Conservation (phyloP, 2,329 filamentous ascomycete genomes). For the Camillea tinctor region DNA sequence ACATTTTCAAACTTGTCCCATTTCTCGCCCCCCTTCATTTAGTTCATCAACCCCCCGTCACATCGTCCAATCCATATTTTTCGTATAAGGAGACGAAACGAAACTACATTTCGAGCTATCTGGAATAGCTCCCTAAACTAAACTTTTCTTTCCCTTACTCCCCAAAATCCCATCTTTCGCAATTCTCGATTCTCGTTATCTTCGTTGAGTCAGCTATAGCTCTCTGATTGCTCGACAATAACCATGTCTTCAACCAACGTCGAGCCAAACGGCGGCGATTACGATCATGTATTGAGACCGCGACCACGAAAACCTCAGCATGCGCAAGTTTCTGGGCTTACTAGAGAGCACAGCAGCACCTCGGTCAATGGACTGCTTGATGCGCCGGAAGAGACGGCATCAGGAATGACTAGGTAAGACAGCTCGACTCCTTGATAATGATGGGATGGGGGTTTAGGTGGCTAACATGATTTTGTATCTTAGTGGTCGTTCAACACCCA, state of each 20-base stretch:
- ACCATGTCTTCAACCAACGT: constrained; percentile 29
- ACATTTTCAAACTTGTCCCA: neutral
- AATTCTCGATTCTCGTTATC: no score
- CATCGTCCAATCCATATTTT: neutral
- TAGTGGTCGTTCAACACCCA: constrained; percentile 79
- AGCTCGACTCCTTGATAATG: neutral
- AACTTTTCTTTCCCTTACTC: no score
- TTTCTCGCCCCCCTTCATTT: neutral
- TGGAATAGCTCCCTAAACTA: neutral
- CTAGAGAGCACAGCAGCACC: constrained; percentile 41
- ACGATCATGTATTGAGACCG: constrained; percentile 48
- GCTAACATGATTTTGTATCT: constrained; percentile 10
- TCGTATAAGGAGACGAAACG: neutral
- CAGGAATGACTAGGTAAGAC: constrained; percentile 47
- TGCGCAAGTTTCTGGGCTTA: constrained; percentile 44
- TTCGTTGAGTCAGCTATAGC: no score
- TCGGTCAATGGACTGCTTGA: constrained; percentile 39
- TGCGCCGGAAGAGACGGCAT: constrained; percentile 36
- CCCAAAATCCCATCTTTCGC: no score
- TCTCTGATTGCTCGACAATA: neutral
- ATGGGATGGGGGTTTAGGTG: neutral
- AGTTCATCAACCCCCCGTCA: neutral
- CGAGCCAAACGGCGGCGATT: constrained; percentile 26
- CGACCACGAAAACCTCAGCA: constrained; percentile 51
- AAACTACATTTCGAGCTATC: neutral